Percentiles rank a stretch among this genome's conserved stretches.
Conservation (phyloP, 2,329 filamentous ascomycete genomes). For the Phialophora tarda region DNA sequence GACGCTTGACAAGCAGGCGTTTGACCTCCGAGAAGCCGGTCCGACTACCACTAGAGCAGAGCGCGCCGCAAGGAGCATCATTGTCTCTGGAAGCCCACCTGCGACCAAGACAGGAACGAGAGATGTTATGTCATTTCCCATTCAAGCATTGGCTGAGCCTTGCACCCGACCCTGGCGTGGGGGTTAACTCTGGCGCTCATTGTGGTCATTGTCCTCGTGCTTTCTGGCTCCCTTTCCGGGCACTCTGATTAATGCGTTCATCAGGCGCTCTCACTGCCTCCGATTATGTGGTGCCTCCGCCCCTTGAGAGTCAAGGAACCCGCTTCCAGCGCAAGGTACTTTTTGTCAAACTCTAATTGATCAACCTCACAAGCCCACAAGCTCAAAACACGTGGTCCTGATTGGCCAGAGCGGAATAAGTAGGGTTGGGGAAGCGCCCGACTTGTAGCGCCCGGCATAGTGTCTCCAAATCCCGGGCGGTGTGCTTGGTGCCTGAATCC, state of each 20-base stretch:
- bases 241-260: neutral
- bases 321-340: slow-evolving; percentile 7
- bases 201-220: neutral
- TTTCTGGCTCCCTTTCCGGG: neutral
- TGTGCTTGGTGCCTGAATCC: neutral
- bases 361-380: neutral
- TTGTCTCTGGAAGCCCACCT: neutral
- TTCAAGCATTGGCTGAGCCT: neutral
- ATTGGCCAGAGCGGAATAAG: slow-evolving; percentile 14
- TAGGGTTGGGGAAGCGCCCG: slow-evolving; percentile 5
- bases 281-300: neutral
- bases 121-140: neutral
- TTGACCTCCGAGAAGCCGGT: neutral
- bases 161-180: neutral
- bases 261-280: neutral
- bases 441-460: slow-evolving; percentile 2
- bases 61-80: neutral
- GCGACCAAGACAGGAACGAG: neutral
- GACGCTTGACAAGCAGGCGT: neutral
- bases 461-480: slow-evolving; percentile 5
- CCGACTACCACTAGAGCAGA: neutral
- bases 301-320: neutral
- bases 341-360: slow-evolving; percentile 1
- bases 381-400: neutral
- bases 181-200: neutral